phyloP scores from a whole-genome alignment of 2,329 filamentous ascomycete genomes.

The Sporothrix humicola region DNA sequence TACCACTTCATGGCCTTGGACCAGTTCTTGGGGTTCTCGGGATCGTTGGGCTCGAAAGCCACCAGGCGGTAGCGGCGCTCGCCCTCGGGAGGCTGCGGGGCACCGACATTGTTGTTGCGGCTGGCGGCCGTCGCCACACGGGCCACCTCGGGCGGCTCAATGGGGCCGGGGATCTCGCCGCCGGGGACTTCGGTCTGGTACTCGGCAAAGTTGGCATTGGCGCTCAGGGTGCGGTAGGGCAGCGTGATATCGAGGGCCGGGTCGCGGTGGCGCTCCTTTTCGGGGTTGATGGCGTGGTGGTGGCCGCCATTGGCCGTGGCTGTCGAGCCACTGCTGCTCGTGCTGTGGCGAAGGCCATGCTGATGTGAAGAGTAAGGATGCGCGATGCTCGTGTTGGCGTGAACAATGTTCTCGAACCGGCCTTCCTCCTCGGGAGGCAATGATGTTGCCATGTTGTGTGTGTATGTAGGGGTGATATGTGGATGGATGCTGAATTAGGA shows the following conservation, averaged over 20 bases:
- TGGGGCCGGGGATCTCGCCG: conserved; percentile 57
- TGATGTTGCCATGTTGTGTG: conserved; percentile 5
- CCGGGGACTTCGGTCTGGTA: conserved; percentile 61
- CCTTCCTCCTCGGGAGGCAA: conserved; percentile 27
- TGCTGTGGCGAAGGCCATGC: conserved; percentile 5
- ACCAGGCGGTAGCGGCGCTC: conserved; percentile 58
- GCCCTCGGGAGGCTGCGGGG: not conserved
- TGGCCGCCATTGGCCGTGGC: conserved; percentile 25
- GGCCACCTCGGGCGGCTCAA: conserved; percentile 53
- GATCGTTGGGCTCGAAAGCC: conserved; percentile 70
- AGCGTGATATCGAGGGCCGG: conserved; percentile 52
- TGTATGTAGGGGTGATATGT: not conserved
- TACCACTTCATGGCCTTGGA: conserved; percentile 79
- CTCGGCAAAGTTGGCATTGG: conserved; percentile 60
- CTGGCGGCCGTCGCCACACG: conserved; percentile 43
- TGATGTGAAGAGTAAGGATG: conserved; percentile 14
- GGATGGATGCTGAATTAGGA: not conserved
- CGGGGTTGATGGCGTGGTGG: not conserved
- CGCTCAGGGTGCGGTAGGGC: conserved; percentile 61
- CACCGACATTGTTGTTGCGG: conserved; percentile 32
- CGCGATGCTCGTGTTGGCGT: conserved; percentile 32
- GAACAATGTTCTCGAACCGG: conserved; percentile 23
- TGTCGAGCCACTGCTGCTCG: conserved; percentile 8
- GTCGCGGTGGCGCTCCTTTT: conserved; percentile 41
- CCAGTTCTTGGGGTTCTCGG: conserved; percentile 87